phyloP scores from a whole-genome alignment of 1,139 yeast genomes.

The Zygosaccharomyces sapae region DNA sequence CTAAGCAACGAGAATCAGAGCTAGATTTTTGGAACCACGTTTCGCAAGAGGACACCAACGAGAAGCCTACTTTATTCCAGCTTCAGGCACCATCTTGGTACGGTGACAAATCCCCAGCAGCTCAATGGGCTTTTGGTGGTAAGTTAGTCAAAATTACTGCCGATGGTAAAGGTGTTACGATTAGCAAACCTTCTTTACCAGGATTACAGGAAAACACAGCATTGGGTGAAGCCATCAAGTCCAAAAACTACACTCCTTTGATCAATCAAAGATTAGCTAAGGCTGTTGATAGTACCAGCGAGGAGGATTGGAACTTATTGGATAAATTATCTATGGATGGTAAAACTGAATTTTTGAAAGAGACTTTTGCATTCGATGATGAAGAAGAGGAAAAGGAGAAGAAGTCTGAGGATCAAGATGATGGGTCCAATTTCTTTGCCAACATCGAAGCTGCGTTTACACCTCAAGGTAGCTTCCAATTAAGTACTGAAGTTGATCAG shows the following conservation, averaged over 20 bases:
- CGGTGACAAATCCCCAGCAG: slow-evolving; percentile 65
- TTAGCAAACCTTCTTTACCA: slow-evolving; percentile 47
- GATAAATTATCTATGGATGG: slow-evolving; percentile 52
- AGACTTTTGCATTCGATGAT: slow-evolving; percentile 38
- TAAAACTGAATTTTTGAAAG: slow-evolving; percentile 40
- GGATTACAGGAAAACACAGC: slow-evolving; percentile 41
- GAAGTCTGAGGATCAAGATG: slow-evolving; percentile 14
- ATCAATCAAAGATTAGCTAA: slow-evolving; percentile 50
- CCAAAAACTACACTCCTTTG: slow-evolving; percentile 51
- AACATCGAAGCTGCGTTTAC: slow-evolving; percentile 36
- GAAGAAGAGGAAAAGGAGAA: slow-evolving; percentile 25
- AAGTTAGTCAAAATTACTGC: slow-evolving; percentile 61
- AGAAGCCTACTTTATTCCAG: slow-evolving; percentile 40
- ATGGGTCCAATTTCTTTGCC: slow-evolving; percentile 37
- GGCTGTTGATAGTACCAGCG: slow-evolving; percentile 45
- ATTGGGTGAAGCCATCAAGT: slow-evolving; percentile 56
- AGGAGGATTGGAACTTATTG: slow-evolving; percentile 75
- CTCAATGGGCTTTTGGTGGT: slow-evolving; percentile 88
- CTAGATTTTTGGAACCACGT: slow-evolving; percentile 86
- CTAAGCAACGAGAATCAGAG: slow-evolving; percentile 41
- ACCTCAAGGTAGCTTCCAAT: slow-evolving; percentile 44
- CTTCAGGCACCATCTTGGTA: slow-evolving; percentile 89
- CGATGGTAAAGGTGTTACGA: slow-evolving; percentile 43
- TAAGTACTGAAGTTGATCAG: slow-evolving; percentile 39
- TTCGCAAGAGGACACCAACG: slow-evolving; percentile 45